These are phyloP conservation scores for Pisolithus marmoratus DNA, from an alignment of 768 basidiomycete species.

Conservation along the genomic window DNA sequence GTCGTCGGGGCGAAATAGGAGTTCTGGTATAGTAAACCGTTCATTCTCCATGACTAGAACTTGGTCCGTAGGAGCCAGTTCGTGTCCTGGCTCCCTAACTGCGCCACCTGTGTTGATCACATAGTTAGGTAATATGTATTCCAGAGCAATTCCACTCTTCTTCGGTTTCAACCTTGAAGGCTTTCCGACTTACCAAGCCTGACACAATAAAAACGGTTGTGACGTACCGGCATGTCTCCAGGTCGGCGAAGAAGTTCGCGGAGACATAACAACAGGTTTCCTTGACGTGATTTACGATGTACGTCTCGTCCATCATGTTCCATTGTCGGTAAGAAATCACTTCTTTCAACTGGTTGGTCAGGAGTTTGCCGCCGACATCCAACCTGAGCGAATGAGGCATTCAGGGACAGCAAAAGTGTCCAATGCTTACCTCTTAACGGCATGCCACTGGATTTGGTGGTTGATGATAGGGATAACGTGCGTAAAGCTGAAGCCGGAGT, in stretches of 20 bases:
- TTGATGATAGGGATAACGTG: conserved; percentile 82
- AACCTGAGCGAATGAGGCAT: conserved; percentile 47
- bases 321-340: conserved; percentile 92
- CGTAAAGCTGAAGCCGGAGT: conserved; percentile 92
- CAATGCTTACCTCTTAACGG: conserved; percentile 65
- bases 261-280: conserved; percentile 89
- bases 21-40: conserved; percentile 87
- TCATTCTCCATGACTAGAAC: conserved; percentile 88
- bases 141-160: conserved; percentile 67
- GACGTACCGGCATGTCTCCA: conserved; percentile 75
- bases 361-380: conserved; percentile 90
- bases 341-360: conserved; percentile 94
- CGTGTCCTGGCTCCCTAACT: conserved; percentile 49
- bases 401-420: conserved; percentile 9
- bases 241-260: conserved; percentile 60
- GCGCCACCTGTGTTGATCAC: conserved; percentile 58
- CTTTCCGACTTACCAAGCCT: conserved; percentile 12
- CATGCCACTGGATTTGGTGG: conserved; percentile 69
- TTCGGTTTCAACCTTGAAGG: conserved; percentile 45
- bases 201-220: conserved; percentile 8
- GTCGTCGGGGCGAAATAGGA: conserved; percentile 85
- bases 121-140: conserved; percentile 90
- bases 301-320: conserved; percentile 98
- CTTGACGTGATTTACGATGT: conserved; percentile 90
- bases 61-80: conserved; percentile 51